Evolutionary conservation across 108 stramenopile genomes (phyloP), one percentile per base, ranked within the genome.

Genomic region (Stephanodiscus minutulus): DNA sequence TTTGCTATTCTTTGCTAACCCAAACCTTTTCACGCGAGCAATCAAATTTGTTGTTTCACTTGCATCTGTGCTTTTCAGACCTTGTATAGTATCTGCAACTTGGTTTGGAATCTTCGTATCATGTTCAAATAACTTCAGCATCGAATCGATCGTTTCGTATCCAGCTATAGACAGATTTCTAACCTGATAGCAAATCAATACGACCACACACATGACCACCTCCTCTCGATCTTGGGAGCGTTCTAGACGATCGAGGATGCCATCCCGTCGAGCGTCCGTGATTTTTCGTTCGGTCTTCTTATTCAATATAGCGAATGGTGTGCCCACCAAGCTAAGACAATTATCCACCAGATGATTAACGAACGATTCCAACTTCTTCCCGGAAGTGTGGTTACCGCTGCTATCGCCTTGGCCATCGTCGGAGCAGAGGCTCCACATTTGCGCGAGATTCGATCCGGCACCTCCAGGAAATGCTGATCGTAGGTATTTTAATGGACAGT

Each of bases 231-330:
- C 54, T 2, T 15, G 24, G 21, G 46, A 62, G 7, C 29, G 54
- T 1, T 66, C 62, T 29, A 70, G 69, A 55, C 21, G 46, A 43
- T 65, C 44, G 28, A 66, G 11, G n/a, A 70, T 54, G 4, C 46
- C 15, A 36, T 77, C 56, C 8, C 69, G 69, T 37, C 69, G 41
- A 5, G 63, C 52, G 33, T 68, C 56, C 7, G 68, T 17, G 6
- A 77, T 27, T 67, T 55, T 70, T 35, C 63, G 69, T 66, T 77
- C 76, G 1, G 61, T 60, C 69, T 70, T 77, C 22, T 70, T 70
- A 47, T 77, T 69, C 28, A 77, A 33, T 6, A 53, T 31, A 18
- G 76, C 47, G 57, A 70, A 77, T 53, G 76, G 76, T 46, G 70
- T 70, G 0, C 69, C 76, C 28, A 70, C 76, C 35, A 70, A 59